These are phyloP conservation scores for Hymenochaete sp. DNA, from an alignment of 1,284 basidiomycete species.

Conservation along the genomic window DNA sequence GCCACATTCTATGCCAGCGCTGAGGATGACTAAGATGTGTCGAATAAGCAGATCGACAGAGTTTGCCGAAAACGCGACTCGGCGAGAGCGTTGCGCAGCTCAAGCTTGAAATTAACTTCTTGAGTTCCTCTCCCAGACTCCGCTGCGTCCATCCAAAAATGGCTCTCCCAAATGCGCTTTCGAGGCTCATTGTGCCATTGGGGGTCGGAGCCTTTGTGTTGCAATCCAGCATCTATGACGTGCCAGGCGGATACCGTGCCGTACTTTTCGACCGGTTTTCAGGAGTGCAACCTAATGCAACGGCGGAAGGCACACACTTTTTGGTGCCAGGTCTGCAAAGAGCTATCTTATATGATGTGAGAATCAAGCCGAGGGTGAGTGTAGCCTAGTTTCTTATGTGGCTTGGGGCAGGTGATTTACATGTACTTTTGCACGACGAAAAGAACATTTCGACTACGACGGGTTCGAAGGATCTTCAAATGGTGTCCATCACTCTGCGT, in stretches of 20 bases:
- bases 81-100: too few species aligned
- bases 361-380: conserved; percentile 89
- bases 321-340: conserved; percentile 92
- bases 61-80: too few species aligned
- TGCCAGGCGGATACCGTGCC: conserved; percentile 87
- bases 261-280: conserved; percentile 98
- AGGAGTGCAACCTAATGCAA: conserved; percentile 79
- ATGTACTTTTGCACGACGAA: conserved; percentile 1
- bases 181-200: conserved; percentile 42
- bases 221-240: conserved; percentile 85
- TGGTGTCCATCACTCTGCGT: conserved; percentile 94
- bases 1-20: too few species aligned
- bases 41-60: too few species aligned
- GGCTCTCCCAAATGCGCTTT: conserved; percentile 13
- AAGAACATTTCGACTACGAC: conserved; percentile 97
- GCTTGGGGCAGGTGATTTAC: conserved; percentile 1
- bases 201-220: conserved; percentile 58
- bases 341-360: conserved; percentile 95
- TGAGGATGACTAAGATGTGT: too few species aligned
- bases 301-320: conserved; percentile 95
- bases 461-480: conserved; percentile 95
- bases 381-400: background rate
- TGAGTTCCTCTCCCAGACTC: background rate
- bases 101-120: too few species aligned
- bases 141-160: conserved; percentile 6